phyloP scores from a whole-genome alignment of 75 land plant species.

The Sequoiadendron giganteum region DNA sequence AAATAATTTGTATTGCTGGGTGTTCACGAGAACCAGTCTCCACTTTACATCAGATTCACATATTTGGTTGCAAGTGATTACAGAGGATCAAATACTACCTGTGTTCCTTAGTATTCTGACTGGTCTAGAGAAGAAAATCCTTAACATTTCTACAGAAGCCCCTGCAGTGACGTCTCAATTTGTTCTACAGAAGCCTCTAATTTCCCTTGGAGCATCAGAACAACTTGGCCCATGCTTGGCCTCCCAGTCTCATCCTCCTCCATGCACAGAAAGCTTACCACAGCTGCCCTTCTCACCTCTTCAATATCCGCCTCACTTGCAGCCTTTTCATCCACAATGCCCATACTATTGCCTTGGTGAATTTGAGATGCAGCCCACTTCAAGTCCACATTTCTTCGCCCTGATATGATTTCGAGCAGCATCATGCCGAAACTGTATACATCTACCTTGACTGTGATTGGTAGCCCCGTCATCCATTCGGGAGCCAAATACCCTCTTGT shows the following conservation, averaged over 20 bases:
- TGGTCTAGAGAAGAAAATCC: too few relatives aligned
- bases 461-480: conserved; percentile 19
- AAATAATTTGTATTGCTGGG: too few relatives aligned
- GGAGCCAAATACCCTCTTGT: conserved; percentile 34
- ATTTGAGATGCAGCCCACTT: too few relatives aligned
- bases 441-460: conserved; percentile 26
- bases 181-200: too few relatives aligned
- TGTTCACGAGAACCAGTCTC: too few relatives aligned
- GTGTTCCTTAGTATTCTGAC: too few relatives aligned
- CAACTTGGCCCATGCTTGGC: conserved; percentile 10
- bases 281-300: conserved; percentile 18
- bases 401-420: conserved; percentile 23
- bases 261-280: conserved; percentile 11
- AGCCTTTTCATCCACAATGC: not conserved
- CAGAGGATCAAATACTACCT: too few relatives aligned
- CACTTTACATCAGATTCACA: too few relatives aligned
- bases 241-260: not conserved
- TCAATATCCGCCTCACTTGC: conserved; percentile 11
- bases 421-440: conserved; percentile 37
- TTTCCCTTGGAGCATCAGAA: not conserved
- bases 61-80: too few relatives aligned
- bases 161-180: too few relatives aligned
- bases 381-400: conserved; percentile 1
- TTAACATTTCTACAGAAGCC: too few relatives aligned
- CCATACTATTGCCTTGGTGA: too few relatives aligned